Base-by-base conservation (phyloP, 495 filamentous ascomycete genomes). In the Hypoxylon trugodes region DNA sequence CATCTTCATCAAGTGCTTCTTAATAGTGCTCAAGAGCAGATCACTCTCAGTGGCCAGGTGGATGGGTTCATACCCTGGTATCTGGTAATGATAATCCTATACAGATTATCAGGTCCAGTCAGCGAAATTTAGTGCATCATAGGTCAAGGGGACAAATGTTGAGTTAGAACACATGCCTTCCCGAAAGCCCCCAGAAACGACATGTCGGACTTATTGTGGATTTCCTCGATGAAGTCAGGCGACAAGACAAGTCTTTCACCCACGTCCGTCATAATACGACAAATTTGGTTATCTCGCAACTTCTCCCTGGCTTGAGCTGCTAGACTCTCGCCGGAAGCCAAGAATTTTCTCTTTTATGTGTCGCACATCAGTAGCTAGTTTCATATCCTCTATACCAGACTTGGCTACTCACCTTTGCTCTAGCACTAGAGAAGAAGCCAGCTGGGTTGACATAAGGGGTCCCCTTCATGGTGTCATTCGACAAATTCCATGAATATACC, bases 1-100 rank as follows among this genome's bases (percentile, higher is more conserved):
- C 9, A 24, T 22, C 3, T 18, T 19, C 37, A 22, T 10, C 18
- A 21, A 21, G 48, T 81, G 72, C 26, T 73, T 78, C 49, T 68
- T 78, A 33, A 81, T 74, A 18, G 80, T 73, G 5, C 77, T 69
- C 22, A 76, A 56, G 12, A 81, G 67, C 30, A 75, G 58, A 9
- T 59, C 46, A 13, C 66, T 59, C n/a, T 49, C 19, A 16, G 38
- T 36, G 3, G 75, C 58, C 40, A 82, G 78, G 1, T 19, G 5
- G 4, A 59, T 18, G 13, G 76, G 69, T 25, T 84, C 77, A 43
- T 85, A 82, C 0, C 82, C 82, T 3, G 77, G 66, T 12, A 83
- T 69, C 4, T 75, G 64, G 7, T 72, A 67, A 74, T 84, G 72
- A 73, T 81, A 71, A 43, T 73, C 79, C 79, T 71, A 4, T 24